phyloP scores from a whole-genome alignment of 352 stramenopile genomes.

The Phytophthora boehmeriae region DNA sequence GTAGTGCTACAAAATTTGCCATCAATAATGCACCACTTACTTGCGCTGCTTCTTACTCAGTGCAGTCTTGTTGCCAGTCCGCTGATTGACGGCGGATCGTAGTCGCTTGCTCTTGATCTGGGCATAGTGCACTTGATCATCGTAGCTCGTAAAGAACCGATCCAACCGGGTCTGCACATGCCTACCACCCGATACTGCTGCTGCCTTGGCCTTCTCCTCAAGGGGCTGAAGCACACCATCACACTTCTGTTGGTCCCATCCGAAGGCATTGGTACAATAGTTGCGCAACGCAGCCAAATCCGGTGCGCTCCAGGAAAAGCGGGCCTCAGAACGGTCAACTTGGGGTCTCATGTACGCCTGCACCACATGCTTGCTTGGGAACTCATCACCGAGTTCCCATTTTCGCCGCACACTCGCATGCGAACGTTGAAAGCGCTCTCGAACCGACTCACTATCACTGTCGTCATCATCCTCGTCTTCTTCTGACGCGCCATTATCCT shows the following conservation, averaged over 20 bases:
- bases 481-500: conserved; percentile 43
- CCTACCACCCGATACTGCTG: conserved; percentile 29
- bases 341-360: conserved; percentile 95
- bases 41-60: conserved; percentile 30
- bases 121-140: conserved; percentile 96
- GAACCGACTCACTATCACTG: conserved; percentile 45
- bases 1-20: conserved; percentile 1
- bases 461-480: conserved; percentile 31
- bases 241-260: conserved; percentile 93
- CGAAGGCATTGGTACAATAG: conserved; percentile 91
- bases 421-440: conserved; percentile 90
- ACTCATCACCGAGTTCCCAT: conserved; percentile 93
- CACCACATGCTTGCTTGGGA: conserved; percentile 92
- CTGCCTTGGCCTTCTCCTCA: conserved; percentile 54
- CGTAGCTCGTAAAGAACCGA: conserved; percentile 95
- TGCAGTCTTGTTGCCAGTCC: conserved; percentile 17
- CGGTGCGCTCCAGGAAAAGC: conserved; percentile 94
- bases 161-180: conserved; percentile 93
- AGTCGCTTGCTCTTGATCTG: conserved; percentile 91
- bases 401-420: conserved; percentile 90
- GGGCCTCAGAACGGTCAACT: conserved; percentile 75
- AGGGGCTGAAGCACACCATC: conserved; percentile 92
- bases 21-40: conserved; percentile 6
- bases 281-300: conserved; percentile 85
- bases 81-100: conserved; percentile 71